A percentile compares a stretch with the other conserved stretches of the same genome.
These are phyloP conservation scores for Porogramme epimiltina DNA, from an alignment of 1,284 basidiomycete species.

Conservation along the genomic window DNA sequence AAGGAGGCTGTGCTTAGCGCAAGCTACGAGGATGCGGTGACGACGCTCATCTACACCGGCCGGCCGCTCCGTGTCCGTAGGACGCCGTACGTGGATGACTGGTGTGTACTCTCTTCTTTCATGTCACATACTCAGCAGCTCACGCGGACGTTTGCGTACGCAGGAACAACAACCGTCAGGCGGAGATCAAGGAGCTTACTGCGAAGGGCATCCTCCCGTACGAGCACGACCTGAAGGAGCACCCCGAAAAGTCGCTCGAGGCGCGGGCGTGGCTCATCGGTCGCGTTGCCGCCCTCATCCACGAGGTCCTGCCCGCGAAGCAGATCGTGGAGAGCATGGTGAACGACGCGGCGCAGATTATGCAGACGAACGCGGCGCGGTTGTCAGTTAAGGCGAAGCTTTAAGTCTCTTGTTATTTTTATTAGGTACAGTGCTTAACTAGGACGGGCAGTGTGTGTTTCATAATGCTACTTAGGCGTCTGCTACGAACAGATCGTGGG, in stretches of 20 bases:
- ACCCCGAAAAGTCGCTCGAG: conserved; percentile 71
- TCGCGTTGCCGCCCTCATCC: conserved; percentile 72
- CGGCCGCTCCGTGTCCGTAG: conserved; percentile 83
- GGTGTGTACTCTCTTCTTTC: conserved; percentile 20
- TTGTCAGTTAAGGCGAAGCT: conserved; percentile 45
- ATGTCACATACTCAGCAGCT: background rate
- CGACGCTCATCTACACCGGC: conserved; percentile 86
- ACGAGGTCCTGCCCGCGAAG: conserved; percentile 78
- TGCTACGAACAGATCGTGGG: too few species aligned
- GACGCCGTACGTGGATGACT: conserved; percentile 74
- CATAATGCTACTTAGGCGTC: too few species aligned
- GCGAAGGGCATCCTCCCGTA: conserved; percentile 78
- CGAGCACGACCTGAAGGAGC: conserved; percentile 68
- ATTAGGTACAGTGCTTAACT: too few species aligned
- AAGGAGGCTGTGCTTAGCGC: conserved; percentile 74
- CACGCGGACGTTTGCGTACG: background rate
- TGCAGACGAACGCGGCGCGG: conserved; percentile 40
- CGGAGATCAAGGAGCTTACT: conserved; percentile 77
- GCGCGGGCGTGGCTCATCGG: conserved; percentile 77
- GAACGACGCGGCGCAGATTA: conserved; percentile 57
- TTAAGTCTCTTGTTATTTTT: conserved; percentile 16
- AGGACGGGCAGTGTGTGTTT: too few species aligned
- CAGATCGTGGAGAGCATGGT: conserved; percentile 84
- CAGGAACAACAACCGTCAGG: conserved; percentile 68
- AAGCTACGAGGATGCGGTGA: conserved; percentile 71